phyloP scores from a whole-genome alignment of 2,329 filamentous ascomycete species.

The Thelonectria blattea region DNA sequence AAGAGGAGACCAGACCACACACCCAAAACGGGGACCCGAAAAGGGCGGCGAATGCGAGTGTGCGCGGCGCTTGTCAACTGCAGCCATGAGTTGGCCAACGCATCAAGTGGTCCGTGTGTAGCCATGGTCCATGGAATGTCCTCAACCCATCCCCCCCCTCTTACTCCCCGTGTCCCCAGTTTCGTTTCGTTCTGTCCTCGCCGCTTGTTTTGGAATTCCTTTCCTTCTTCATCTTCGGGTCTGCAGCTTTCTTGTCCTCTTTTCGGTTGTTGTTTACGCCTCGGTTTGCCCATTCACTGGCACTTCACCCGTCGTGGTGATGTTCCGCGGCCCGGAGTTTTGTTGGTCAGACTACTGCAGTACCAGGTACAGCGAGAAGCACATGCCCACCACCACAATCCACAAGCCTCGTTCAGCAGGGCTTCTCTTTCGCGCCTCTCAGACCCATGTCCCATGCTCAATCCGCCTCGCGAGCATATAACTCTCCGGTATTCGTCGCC shows the following conservation, averaged over 20 bases:
- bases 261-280: slow-evolving; percentile 6
- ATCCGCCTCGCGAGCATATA: slow-evolving; percentile 19
- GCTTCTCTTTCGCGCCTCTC: slow-evolving; percentile 14
- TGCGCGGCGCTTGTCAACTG: slow-evolving; percentile 48
- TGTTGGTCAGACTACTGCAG: slow-evolving; percentile 4
- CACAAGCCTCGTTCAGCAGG: slow-evolving; percentile 8
- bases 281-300: not conserved
- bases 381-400: slow-evolving; percentile 14
- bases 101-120: slow-evolving; percentile 52
- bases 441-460: slow-evolving; percentile 12
- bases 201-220: slow-evolving; percentile 9
- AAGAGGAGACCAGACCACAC: slow-evolving; percentile 8
- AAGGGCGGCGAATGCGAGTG: slow-evolving; percentile 30
- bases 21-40: slow-evolving; percentile 20
- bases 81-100: slow-evolving; percentile 51
- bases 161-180: slow-evolving; percentile 23
- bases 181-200: slow-evolving; percentile 22
- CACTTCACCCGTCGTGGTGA: slow-evolving; percentile 1
- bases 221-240: slow-evolving; percentile 12
- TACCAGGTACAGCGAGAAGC: slow-evolving; percentile 4
- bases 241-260: slow-evolving; percentile 3
- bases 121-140: slow-evolving; percentile 40
- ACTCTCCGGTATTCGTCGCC: slow-evolving; percentile 12
- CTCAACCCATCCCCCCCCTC: slow-evolving; percentile 36
- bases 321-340: slow-evolving; percentile 4